Evolutionary conservation across 2,329 filamentous ascomycete species (phyloP).

Genomic region (Colletotrichum trifolii): DNA sequence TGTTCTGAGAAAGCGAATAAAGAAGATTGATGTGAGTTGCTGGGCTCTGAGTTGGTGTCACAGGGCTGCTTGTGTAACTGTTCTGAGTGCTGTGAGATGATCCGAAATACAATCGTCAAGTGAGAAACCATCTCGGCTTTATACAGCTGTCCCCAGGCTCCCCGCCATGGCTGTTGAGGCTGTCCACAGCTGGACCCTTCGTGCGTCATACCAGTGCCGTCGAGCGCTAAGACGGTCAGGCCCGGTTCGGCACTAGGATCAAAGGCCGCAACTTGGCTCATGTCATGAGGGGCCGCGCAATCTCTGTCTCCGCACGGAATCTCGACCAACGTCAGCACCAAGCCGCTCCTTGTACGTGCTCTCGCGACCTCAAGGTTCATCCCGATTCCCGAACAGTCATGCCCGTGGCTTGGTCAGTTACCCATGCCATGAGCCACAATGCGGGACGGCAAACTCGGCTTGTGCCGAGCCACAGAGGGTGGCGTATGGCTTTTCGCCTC

Average conservation of each 20-base stretch:
- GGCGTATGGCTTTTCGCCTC: background rate
- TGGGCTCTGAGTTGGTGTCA: background rate
- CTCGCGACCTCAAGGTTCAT: background rate
- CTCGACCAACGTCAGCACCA: conserved; percentile 32
- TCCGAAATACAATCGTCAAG: background rate
- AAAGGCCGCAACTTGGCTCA: conserved; percentile 20
- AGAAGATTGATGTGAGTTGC: background rate
- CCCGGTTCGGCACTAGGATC: conserved; percentile 16
- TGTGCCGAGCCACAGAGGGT: conserved; percentile 18
- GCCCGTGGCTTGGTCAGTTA: conserved; percentile 18
- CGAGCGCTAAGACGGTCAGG: conserved; percentile 24
- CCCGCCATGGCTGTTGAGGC: conserved; percentile 4
- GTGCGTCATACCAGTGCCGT: conserved; percentile 30
- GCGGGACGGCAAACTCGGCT: background rate
- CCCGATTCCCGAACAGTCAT: background rate
- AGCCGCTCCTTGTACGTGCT: conserved; percentile 1
- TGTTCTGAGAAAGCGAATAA: background rate
- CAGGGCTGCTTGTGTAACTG: background rate
- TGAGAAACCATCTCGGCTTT: background rate
- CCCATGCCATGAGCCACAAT: conserved; percentile 7
- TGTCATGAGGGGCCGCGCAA: conserved; percentile 34
- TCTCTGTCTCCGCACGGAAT: conserved; percentile 12
- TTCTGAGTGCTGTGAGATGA: background rate
- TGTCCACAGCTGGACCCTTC: conserved; percentile 11
- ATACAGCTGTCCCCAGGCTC: background rate